phyloP scores from a whole-genome alignment of 2,329 filamentous ascomycete genomes.

The Phialocephala sp. region DNA sequence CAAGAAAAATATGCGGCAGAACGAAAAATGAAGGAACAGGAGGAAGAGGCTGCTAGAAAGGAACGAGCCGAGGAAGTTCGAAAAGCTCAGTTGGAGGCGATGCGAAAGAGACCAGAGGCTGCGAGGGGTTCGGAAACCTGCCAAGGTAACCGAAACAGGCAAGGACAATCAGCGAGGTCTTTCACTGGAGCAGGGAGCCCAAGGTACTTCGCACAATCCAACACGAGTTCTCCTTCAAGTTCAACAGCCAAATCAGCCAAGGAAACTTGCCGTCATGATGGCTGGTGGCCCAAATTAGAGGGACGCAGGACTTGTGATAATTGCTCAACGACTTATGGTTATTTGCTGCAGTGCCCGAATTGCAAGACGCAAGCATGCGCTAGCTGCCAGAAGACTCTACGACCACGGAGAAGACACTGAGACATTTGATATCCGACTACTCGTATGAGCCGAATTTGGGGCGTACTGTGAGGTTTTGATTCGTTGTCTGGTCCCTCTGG shows the following conservation, averaged over 20 bases:
- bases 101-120: too few relatives aligned
- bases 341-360: constrained; percentile 33
- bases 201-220: constrained; percentile 5
- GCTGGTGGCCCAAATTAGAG: constrained; percentile 35
- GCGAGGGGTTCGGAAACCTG: too few relatives aligned
- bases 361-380: constrained; percentile 34
- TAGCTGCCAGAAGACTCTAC: constrained; percentile 23
- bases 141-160: too few relatives aligned
- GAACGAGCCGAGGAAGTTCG: too few relatives aligned
- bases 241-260: neutral
- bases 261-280: constrained; percentile 27
- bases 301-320: constrained; percentile 26
- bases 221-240: constrained; percentile 1
- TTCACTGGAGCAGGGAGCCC: neutral
- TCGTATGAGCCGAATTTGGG: neutral
- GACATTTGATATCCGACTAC: neutral
- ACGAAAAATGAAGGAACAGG: too few relatives aligned
- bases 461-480: neutral
- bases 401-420: neutral
- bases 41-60: too few relatives aligned
- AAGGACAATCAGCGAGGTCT: neutral
- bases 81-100: too few relatives aligned
- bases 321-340: constrained; percentile 27
- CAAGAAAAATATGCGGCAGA: too few relatives aligned
- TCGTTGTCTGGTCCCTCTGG: too few relatives aligned